A percentile compares a stretch with the other conserved stretches of the same genome.
Conservation (phyloP, 2,329 filamentous ascomycete genomes). For the Pleurostoma richardsiae region DNA sequence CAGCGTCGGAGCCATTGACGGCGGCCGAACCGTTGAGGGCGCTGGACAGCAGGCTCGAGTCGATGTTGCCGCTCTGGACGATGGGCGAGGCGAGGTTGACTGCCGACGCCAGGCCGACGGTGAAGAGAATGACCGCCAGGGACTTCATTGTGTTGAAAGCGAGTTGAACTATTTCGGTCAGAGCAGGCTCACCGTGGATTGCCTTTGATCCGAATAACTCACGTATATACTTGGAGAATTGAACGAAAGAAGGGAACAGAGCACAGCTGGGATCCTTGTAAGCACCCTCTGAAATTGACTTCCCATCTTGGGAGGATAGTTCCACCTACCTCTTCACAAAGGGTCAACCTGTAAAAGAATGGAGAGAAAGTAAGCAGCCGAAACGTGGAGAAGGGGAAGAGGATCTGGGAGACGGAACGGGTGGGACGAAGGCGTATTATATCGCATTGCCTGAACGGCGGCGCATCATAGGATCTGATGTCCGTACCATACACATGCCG, state of each 20-base stretch:
- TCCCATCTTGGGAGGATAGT: too few relatives aligned
- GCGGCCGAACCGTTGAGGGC: conserved; percentile 1
- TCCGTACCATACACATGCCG: too few relatives aligned
- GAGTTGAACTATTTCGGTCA: neutral
- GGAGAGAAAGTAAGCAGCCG: too few relatives aligned
- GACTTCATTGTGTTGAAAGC: conserved; percentile 16
- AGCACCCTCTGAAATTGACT: too few relatives aligned
- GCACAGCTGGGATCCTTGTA: neutral
- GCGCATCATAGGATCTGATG: too few relatives aligned
- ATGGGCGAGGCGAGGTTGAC: conserved; percentile 2
- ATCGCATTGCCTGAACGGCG: too few relatives aligned
- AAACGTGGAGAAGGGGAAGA: too few relatives aligned
- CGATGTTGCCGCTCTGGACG: neutral
- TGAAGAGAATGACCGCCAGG: conserved; percentile 11
- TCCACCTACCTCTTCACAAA: too few relatives aligned
- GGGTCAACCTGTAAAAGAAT: too few relatives aligned
- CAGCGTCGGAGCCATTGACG: conserved; percentile 1
- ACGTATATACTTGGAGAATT: neutral
- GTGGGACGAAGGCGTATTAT: too few relatives aligned
- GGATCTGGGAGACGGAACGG: too few relatives aligned
- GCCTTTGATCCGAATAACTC: neutral
- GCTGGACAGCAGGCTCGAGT: neutral
- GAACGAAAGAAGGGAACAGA: neutral
- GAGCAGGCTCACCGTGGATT: too few relatives aligned
- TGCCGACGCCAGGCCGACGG: conserved; percentile 21